These are phyloP conservation scores for Xylariales sp. DNA, from an alignment of 2,329 filamentous ascomycete species.

Conservation along the genomic window DNA sequence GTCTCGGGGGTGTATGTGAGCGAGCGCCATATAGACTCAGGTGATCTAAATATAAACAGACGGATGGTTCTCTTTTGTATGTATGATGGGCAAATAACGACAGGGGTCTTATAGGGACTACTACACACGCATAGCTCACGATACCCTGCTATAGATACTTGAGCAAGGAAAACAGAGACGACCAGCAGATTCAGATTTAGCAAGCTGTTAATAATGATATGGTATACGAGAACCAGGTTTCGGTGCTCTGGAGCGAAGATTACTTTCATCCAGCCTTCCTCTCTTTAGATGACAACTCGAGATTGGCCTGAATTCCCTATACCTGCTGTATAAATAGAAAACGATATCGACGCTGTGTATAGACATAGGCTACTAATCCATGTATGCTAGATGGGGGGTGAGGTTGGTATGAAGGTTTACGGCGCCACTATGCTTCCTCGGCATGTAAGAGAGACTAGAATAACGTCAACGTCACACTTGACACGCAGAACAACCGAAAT, in stretches of 20 bases:
- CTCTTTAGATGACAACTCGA: not conserved
- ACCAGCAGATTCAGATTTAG: conserved; percentile 10
- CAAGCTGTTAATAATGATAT: conserved; percentile 18
- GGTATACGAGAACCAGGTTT: conserved; percentile 11
- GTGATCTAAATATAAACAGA: conserved; percentile 16
- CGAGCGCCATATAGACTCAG: not conserved
- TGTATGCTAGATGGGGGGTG: not conserved
- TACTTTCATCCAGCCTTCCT: conserved; percentile 1
- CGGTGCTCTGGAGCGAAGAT: conserved; percentile 5
- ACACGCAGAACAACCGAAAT: not conserved
- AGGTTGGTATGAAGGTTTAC: no score
- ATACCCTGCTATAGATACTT: conserved; percentile 30
- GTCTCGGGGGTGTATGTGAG: not conserved
- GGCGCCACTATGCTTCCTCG: no score
- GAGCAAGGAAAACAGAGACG: conserved; percentile 16
- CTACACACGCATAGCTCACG: conserved; percentile 17
- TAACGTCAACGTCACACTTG: not conserved
- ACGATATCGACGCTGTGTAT: not conserved
- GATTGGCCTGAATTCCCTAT: not conserved
- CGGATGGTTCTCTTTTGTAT: conserved; percentile 31
- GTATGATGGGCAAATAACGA: conserved; percentile 1
- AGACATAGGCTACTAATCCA: not conserved
- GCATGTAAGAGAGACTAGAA: not conserved
- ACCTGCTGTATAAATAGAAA: not conserved
- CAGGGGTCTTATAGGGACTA: conserved; percentile 2